Evolutionary conservation across 2,329 filamentous ascomycete genomes (phyloP), one percentile per base, ranked within the genome.

Genomic region (Monilinia laxa): DNA sequence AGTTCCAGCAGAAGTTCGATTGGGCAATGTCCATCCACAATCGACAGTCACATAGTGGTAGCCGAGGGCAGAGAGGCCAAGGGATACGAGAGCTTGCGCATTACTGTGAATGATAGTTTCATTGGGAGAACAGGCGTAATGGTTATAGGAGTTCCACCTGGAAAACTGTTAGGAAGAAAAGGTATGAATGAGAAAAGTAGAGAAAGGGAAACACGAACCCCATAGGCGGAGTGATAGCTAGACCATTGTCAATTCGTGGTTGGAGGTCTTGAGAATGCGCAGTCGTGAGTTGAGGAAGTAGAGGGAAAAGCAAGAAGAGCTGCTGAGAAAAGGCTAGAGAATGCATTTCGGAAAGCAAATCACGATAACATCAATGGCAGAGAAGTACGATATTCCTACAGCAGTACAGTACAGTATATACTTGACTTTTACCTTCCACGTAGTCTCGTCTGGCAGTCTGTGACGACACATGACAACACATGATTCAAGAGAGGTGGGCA

Each of bases 11-110:
- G 71, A 67, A 47, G 77, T 67, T 51, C 74, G 66, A 51, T 72
- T 54, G n/a, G 70, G 73, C 20, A 73, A 52, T 20, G 72, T 78
- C 83, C 83, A 85, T 7, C 83, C 83, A 70, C 82, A 84, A 70
- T 85, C 83, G 0, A 80, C 78, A 0, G 80, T 81, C 20, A 84
- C 80, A 69, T 80, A 81, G 23, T 78, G 78, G 70, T 85, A 85
- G 12, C 83, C 83, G 0, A 79, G 70, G 4, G 75, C 72, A 2
- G 76, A 74, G 0, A 84, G 77, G 0, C 80, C 81, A 0, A 81
- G 75, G 49, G 80, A 78, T 1, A 83, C 76, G 1, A 84, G 71
- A 3, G 81, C 82, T 64, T 82, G 73, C 0, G 80, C 80, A 65
- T 81, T 83, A 14, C 78, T 77, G 20, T 79, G 77, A 3, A 84